Evolutionary conservation across 352 stramenopile species (phyloP), one percentile per base, ranked within the genome.

Genomic region (Phytophthora capsici): DNA sequence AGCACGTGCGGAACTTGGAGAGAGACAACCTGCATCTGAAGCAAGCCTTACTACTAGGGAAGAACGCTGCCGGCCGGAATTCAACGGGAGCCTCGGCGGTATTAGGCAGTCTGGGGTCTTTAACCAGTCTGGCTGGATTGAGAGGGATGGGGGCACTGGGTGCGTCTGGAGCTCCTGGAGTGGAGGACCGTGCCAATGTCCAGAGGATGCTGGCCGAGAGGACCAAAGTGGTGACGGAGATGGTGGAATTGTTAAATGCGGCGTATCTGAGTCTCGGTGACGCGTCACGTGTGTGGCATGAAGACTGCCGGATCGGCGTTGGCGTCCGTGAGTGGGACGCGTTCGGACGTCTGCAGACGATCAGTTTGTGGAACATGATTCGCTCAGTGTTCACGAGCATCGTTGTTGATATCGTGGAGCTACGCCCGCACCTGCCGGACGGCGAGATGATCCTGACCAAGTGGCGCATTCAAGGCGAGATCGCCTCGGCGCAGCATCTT

Each of bases 381-480:
- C 84, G 84, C 62, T 93, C 78, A 1, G 77, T 93, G 34, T 91
- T 93, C 58, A 78, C 80, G 20, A 90, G 69, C 49, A 86, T 93
- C 56, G 77, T 82, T 6, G 82, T 93, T 25, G 84, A 93, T 63
- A 90, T 91, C 63, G 82, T 93, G 20, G 84, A 93, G 71, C 76
- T 91, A 25, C 82, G 84, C 2, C 84, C 84, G 37, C 84, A 91
- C 59, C 57, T 93, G 3, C 77, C 84, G 0, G 84, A 93, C 47
- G 84, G 82, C 28, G 84, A 91, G 63, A 93, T 93, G 82, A 90
- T 93, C 22, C 53, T 93, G 52, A 93, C 84, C 52, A 93, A 93
- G 71, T 93, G 84, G 84, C 82, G 84, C 16, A 81, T 93, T 25
- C 84, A 93, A 61, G 84, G 84, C 34, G 84, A 93, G 69, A 89